Evolutionary conservation across 73 alveolate species (phyloP).

Genomic region (Paramecium primaurelia): DNA sequence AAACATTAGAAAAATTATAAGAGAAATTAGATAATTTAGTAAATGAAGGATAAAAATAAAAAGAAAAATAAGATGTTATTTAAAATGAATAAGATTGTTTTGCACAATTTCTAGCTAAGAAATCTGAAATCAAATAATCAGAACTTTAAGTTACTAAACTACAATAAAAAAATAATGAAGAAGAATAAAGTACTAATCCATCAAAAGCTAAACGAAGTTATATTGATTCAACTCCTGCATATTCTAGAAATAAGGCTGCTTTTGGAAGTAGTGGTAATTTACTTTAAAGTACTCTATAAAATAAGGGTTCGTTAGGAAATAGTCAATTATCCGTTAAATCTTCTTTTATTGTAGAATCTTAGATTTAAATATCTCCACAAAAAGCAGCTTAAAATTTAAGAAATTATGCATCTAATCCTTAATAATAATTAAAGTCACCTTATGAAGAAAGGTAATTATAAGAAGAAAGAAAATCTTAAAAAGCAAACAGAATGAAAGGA

Average conservation of each 20-base stretch:
- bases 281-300: background rate
- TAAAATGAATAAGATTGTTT: conserved; percentile 24
- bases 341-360: background rate
- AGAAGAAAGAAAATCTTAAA: conserved; percentile 16
- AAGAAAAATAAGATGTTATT: background rate
- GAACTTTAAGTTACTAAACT: background rate
- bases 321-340: conserved; percentile 1
- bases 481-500: conserved; percentile 2
- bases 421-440: background rate
- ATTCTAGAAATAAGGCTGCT: background rate
- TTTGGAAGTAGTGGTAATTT: background rate
- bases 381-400: background rate
- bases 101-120: background rate
- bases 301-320: conserved; percentile 4
- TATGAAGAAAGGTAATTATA: background rate
- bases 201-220: background rate
- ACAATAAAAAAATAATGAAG: background rate
- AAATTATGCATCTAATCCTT: background rate
- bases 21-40: background rate
- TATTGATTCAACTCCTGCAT: background rate
- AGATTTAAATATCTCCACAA: background rate
- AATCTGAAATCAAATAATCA: background rate
- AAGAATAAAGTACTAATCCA: background rate
- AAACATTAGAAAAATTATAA: background rate
- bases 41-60: background rate